Base-by-base conservation (phyloP, 2,329 filamentous ascomycete genomes). In the Sordariomycetes sp. region DNA sequence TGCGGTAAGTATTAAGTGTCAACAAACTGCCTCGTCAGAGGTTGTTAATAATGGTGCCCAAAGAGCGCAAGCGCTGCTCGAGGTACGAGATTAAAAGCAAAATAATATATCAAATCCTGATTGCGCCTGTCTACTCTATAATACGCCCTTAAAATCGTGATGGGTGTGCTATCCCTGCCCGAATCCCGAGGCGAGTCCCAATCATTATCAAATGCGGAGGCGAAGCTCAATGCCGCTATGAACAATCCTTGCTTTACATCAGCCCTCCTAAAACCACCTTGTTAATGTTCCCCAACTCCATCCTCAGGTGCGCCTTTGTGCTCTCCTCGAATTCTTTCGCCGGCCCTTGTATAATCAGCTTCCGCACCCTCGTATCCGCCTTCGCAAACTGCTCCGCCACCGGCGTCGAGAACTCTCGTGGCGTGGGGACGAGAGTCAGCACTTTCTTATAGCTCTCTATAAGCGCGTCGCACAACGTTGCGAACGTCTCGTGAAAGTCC, bases 401-500 rank as follows among this genome's bases (percentile, higher is more conserved):
- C 0, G 77, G 72, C 0, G 83, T 79, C 4, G 79, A 82, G 67
- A 89, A 94, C 55, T 88, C 81, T 28, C 87, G 82, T 1, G 92
- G 87, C 2, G 84, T 83, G n/a, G 85, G 80, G 24, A 97, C 77
- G 60, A 99, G 76, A 51, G 78, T 79, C 65, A 95, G 76, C 32
- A 99, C 82, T 58, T 86, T 83, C 40, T 85, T 85, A 73, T 99
- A 99, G 67, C 86, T 90, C 70, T 97, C 94, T 65, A 97, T 95
- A 61, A 99, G 76, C 3, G 96, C 90, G 68, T 99, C 94, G 74
- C 94, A 97, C 7, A 99, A 79, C 14, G 94, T 97, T 16, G 91
- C 88, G 74, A 97, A 97, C 0, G 92, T 97, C 74, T 95, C 91
- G 71, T 93, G 94, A 67, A 96, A 99, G 72, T 99, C 94, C 0